Base-by-base conservation (phyloP, 768 basidiomycete genomes). In the Agrocybe pediades region DNA sequence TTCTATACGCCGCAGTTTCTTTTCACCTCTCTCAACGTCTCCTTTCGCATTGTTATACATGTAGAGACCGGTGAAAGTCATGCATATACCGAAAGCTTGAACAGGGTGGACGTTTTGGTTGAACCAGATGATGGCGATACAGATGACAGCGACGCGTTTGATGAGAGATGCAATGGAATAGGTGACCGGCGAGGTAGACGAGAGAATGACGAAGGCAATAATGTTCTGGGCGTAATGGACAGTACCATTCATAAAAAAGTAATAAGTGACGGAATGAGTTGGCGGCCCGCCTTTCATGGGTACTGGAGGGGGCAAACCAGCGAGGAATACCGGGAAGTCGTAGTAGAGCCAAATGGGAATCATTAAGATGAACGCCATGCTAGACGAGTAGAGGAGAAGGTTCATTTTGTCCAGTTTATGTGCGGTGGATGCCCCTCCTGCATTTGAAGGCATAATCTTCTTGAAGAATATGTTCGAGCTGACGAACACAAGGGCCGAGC, bases 391-490 rank as follows among this genome's bases (percentile, higher is more conserved):
- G 62, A 97, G 83, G 21, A 99, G 76, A 9, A 99, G 79, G 72
- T 98, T 98, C 63, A 98, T 82, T 77, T 98, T 98, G 80, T 99
- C 97, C 27, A 99, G 82, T 71, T 93, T 94, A 67, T 89, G 88
- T 3, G 81, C 71, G 5, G 74, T 63, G 17, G 72, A 60, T 26
- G 64, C 53, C 26, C 74, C 72, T 19, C 75, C 73, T 4, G 72
- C 64, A 48, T 78, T 78, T 7, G 82, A 78, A 2, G 97, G 97
- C 82, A 99, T 88, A 58, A 98, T 87, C 77, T 96, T 98, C 74
- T 99, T 99, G 82, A 96, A 98, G 71, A 95, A 97, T 63, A 99
- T 98, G 72, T 99, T 99, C 58, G 94, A 95, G 61, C 89, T 90
- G 57, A 99, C 97, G 68, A 99, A 98, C 59, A 99, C 87, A 53